A percentile compares a stretch with the other conserved stretches of the same genome.
Conservation (phyloP, 805 yeast genomes). For the Metschnikowia koreensis region DNA sequence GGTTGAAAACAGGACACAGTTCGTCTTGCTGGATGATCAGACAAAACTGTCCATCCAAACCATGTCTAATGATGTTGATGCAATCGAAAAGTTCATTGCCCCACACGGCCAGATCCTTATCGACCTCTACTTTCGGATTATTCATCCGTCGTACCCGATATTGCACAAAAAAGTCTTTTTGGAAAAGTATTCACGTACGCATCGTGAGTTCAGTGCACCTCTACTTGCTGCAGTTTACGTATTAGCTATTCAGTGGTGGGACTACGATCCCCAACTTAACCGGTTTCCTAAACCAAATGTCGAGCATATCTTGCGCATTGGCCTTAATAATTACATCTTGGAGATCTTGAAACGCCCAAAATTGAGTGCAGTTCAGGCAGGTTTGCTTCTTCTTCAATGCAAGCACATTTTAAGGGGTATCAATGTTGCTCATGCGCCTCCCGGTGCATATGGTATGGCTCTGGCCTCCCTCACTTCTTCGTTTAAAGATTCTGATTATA, state of each 20-base stretch:
- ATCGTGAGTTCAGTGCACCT: conserved; percentile 89
- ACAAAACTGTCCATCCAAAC: conserved; percentile 64
- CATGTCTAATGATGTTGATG: conserved; percentile 76
- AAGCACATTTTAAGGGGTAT: conserved; percentile 36
- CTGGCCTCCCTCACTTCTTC: conserved; percentile 20
- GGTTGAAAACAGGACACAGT: conserved; percentile 74
- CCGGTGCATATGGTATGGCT: conserved; percentile 10
- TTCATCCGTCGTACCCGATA: conserved; percentile 91
- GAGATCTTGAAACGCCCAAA: conserved; percentile 85
- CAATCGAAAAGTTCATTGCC: conserved; percentile 80
- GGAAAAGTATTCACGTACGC: conserved; percentile 88
- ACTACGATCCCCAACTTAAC: conserved; percentile 72
- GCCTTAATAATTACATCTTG: conserved; percentile 66
- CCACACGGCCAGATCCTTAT: conserved; percentile 86
- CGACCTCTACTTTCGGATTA: conserved; percentile 76
- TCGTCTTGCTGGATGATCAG: conserved; percentile 77
- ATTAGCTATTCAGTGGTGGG: conserved; percentile 93
- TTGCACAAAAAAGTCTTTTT: conserved; percentile 87
- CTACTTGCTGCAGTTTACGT: conserved; percentile 86
- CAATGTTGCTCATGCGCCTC: conserved; percentile 7
- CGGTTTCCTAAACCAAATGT: conserved; percentile 79
- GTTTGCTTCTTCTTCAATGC: conserved; percentile 71
- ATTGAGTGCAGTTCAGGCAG: conserved; percentile 89
- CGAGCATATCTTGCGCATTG: conserved; percentile 42
- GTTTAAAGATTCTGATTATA: conserved; percentile 42